These are phyloP conservation scores for Cornus suecica DNA, from an alignment of 148 eudicot genomes.

Conservation along the genomic window DNA sequence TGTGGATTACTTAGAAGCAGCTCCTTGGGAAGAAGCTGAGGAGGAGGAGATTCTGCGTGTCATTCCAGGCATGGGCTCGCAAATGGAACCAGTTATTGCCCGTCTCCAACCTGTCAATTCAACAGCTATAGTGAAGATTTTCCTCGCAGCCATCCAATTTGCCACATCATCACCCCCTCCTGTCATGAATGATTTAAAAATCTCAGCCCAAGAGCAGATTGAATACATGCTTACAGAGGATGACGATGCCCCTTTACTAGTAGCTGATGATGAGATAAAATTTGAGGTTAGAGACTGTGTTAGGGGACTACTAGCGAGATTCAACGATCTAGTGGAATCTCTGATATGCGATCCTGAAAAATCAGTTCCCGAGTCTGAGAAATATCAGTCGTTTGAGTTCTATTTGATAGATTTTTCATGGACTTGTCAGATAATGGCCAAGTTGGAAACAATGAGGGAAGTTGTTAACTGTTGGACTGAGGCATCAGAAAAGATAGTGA, in stretches of 20 bases:
- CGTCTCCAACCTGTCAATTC: slow-evolving; percentile 79
- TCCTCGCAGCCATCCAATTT: slow-evolving; percentile 59
- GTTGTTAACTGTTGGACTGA: slow-evolving; percentile 52
- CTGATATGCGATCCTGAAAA: slow-evolving; percentile 31
- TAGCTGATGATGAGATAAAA: slow-evolving; percentile 51
- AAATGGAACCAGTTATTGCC: slow-evolving; percentile 54
- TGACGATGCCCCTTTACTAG: slow-evolving; percentile 77
- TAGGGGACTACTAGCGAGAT: slow-evolving; percentile 42
- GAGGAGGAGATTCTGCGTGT: slow-evolving; percentile 76
- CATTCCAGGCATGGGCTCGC: slow-evolving; percentile 64
- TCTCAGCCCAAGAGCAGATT: slow-evolving; percentile 79
- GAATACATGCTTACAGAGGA: slow-evolving; percentile 93
- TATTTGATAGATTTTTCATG: slow-evolving; percentile 67
- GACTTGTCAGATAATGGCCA: slow-evolving; percentile 67
- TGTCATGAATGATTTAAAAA: slow-evolving; percentile 50
- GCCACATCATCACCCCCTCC: slow-evolving; percentile 71
- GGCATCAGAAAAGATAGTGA: slow-evolving; percentile 10
- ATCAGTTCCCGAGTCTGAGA: slow-evolving; percentile 18
- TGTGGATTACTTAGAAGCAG: slow-evolving; percentile 79
- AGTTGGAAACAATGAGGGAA: slow-evolving; percentile 63
- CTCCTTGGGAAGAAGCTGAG: slow-evolving; percentile 90
- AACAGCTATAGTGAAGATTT: slow-evolving; percentile 43
- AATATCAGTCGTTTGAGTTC: slow-evolving; percentile 28
- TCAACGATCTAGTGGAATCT: slow-evolving; percentile 42
- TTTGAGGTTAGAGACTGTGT: slow-evolving; percentile 46